Percentiles rank a stretch among this genome's conserved stretches.
These are phyloP conservation scores for Emiliania huxleyi DNA, from an alignment of 78 protist species.

Conservation along the genomic window DNA sequence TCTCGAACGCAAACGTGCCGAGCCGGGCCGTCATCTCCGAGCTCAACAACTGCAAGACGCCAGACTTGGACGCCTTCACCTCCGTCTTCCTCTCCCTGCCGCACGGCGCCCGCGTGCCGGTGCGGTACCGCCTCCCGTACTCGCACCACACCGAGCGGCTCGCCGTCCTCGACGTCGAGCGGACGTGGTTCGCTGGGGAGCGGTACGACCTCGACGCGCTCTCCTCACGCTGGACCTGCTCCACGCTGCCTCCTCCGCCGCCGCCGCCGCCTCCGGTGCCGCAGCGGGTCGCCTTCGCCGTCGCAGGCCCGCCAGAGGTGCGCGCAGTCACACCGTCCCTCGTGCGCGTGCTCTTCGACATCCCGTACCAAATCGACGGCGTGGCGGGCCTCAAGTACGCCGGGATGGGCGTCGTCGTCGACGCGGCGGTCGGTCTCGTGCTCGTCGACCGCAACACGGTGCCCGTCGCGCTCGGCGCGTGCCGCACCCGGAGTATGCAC, in stretches of 20 bases:
- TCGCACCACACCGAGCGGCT: constrained; percentile 18
- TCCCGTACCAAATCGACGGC: constrained; percentile 46
- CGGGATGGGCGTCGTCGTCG: constrained; percentile 38
- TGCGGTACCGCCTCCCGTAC: constrained; percentile 16
- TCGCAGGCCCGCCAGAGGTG: not conserved
- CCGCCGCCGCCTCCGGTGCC: not conserved
- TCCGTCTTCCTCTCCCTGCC: not conserved
- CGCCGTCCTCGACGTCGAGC: not conserved
- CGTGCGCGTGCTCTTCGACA: constrained; percentile 18
- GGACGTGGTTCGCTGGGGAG: not conserved
- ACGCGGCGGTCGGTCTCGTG: constrained; percentile 41
- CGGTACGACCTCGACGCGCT: not conserved
- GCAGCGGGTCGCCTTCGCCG: not conserved
- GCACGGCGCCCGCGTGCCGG: constrained; percentile 21
- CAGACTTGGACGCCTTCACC: not conserved
- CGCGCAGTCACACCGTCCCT: not conserved
- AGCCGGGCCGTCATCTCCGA: not conserved
- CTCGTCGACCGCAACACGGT: constrained; percentile 54
- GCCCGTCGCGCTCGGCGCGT: not conserved
- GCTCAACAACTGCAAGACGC: not conserved
- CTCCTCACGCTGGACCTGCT: not conserved
- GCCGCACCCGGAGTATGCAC: too few relatives aligned
- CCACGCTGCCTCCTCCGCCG: not conserved
- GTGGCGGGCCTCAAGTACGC: not conserved
- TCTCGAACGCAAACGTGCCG: not conserved